Percentiles rank a stretch among this genome's conserved stretches.
phyloP scores from a whole-genome alignment of 352 stramenopile genomes.

The Phytophthora crassamura region DNA sequence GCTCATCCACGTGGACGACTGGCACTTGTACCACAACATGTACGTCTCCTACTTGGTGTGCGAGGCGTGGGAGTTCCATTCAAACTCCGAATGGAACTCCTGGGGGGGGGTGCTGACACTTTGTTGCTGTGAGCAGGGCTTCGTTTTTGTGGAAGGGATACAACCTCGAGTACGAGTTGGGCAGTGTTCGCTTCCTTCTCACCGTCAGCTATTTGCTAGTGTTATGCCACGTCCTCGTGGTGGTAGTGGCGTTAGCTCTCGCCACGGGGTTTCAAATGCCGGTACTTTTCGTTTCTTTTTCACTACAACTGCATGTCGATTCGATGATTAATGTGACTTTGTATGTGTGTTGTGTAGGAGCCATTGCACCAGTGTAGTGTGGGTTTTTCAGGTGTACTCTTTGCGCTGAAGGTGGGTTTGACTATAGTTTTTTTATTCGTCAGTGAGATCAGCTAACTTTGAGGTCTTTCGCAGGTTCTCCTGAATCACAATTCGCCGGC shows the following conservation, averaged over 20 bases:
- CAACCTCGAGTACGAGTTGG: slow-evolving; percentile 75
- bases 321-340: not conserved
- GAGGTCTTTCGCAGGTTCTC: slow-evolving; percentile 64
- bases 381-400: slow-evolving; percentile 83
- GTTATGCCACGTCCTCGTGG: slow-evolving; percentile 66
- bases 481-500: slow-evolving; percentile 80
- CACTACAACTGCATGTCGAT: not conserved
- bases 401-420: slow-evolving; percentile 71
- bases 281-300: slow-evolving; percentile 29
- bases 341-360: slow-evolving; percentile 24
- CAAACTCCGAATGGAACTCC: no score
- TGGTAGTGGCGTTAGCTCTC: slow-evolving; percentile 47
- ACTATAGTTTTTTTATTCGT: not conserved
- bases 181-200: slow-evolving; percentile 57
- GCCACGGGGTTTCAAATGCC: slow-evolving; percentile 33
- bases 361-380: slow-evolving; percentile 72
- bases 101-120: no score
- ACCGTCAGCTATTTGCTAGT: slow-evolving; percentile 61
- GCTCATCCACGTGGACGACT: slow-evolving; percentile 88
- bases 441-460: not conserved
- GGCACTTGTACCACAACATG: slow-evolving; percentile 94
- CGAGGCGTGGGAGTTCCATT: no score
- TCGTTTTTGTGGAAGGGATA: slow-evolving; percentile 91
- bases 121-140: slow-evolving; percentile 41
- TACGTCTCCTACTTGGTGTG: slow-evolving; percentile 18